Percentiles rank a stretch among this genome's conserved stretches.
Conservation (phyloP, 176 grass and related monocot genomes). For the barley (Hordeum vulgare) region DNA sequence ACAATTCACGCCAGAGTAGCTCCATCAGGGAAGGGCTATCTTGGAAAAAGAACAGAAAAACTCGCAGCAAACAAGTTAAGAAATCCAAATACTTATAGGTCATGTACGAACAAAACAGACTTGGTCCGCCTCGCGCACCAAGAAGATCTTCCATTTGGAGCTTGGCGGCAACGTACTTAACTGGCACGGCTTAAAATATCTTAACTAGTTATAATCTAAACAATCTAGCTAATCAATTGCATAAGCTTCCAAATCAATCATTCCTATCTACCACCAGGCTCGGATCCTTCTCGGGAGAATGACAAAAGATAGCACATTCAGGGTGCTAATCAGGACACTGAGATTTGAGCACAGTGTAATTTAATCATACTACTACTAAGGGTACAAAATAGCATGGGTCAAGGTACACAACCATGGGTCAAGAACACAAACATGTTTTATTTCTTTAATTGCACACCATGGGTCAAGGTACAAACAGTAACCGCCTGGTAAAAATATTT, state of each 20-base stretch:
- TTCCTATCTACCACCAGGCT: not conserved
- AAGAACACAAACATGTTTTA: not conserved
- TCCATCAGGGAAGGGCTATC: not conserved
- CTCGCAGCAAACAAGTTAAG: not conserved
- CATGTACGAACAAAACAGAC: not conserved
- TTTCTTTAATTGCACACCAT: not conserved
- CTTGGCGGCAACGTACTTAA: conserved; percentile 20
- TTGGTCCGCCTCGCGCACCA: not conserved
- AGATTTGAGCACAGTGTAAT: not conserved
- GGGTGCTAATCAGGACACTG: conserved; percentile 16
- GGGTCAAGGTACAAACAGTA: not conserved
- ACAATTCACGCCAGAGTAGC: not conserved
- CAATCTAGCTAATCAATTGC: conserved; percentile 16
- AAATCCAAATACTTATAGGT: not conserved
- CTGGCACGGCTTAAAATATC: conserved; percentile 6
- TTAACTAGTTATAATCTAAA: conserved; percentile 8
- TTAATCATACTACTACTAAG: conserved; percentile 14
- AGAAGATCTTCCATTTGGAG: conserved; percentile 46
- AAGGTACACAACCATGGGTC: not conserved
- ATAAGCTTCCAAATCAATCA: conserved; percentile 40
- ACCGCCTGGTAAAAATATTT: not conserved
- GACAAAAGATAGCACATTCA: conserved; percentile 20
- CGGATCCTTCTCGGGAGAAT: conserved; percentile 31
- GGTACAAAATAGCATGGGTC: conserved; percentile 1
- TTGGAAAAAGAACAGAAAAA: not conserved